Conservation (phyloP, 2,329 filamentous ascomycete genomes). For the Calonectria pseudoreteaudii region DNA sequence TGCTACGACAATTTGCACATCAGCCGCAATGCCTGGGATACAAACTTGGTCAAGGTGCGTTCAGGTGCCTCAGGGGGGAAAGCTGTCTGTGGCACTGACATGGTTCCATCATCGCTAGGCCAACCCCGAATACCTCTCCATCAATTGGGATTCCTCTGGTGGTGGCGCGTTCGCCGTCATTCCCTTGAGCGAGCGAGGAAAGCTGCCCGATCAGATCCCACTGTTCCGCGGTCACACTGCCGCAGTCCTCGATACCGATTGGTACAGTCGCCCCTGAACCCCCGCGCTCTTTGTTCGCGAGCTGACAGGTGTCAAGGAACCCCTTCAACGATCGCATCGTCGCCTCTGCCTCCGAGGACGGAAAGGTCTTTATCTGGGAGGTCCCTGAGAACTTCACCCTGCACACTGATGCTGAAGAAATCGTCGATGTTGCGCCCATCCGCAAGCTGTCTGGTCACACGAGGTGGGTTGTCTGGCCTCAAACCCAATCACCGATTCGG, state of each 20-base stretch:
- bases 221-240: slow-evolving; percentile 97
- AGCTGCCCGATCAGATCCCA: slow-evolving; percentile 91
- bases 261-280: slow-evolving; percentile 65
- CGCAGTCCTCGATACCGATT: slow-evolving; percentile 96
- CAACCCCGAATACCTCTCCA: slow-evolving; percentile 94
- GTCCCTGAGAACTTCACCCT: slow-evolving; percentile 90
- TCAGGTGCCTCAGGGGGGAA: slow-evolving; percentile 24
- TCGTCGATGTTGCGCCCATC: slow-evolving; percentile 82
- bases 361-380: slow-evolving; percentile 96
- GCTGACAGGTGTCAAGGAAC: slow-evolving; percentile 68
- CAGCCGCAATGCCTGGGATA: slow-evolving; percentile 99
- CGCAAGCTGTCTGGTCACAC: slow-evolving; percentile 88
- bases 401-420: slow-evolving; percentile 85
- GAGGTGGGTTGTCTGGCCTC: slow-evolving; percentile 65
- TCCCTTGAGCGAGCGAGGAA: slow-evolving; percentile 88
- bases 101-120: slow-evolving; percentile 66
- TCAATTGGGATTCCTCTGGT: slow-evolving; percentile 98
- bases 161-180: slow-evolving; percentile 98
- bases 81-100: slow-evolving; percentile 29
- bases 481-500: background rate
- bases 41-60: slow-evolving; percentile 93
- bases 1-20: slow-evolving; percentile 99
- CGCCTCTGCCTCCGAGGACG: slow-evolving; percentile 95
- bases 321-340: slow-evolving; percentile 96
- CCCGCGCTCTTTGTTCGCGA: slow-evolving; percentile 12